Percentiles rank a stretch among this genome's conserved stretches.
These are phyloP conservation scores for Ophiorrhiza pumila DNA, from an alignment of 257 asterid genomes.

Conservation along the genomic window DNA sequence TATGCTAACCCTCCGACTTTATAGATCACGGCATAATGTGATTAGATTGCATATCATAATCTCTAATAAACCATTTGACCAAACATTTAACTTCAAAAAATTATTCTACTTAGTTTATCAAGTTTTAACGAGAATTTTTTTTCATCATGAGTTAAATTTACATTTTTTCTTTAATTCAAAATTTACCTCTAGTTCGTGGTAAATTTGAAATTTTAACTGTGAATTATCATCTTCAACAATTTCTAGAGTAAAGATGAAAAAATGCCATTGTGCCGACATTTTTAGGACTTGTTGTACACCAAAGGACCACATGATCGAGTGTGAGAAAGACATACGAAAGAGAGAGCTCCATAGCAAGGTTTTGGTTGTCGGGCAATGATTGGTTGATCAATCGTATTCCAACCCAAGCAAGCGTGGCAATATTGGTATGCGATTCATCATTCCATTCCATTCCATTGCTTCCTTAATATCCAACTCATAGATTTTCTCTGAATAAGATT, in stretches of 20 bases:
- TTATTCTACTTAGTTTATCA: background rate
- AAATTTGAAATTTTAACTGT: background rate
- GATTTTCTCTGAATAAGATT: slow-evolving; percentile 10
- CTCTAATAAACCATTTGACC: background rate
- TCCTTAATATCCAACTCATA: slow-evolving; percentile 19
- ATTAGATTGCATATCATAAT: background rate
- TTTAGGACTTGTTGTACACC: background rate
- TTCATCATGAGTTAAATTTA: background rate
- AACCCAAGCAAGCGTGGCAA: slow-evolving; percentile 5
- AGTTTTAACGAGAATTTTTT: background rate
- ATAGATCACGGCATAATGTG: background rate
- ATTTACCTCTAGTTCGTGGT: background rate
- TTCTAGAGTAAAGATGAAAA: background rate
- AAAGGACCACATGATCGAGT: slow-evolving; percentile 1
- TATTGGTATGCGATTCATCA: slow-evolving; percentile 14
- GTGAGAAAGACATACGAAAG: background rate
- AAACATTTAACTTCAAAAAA: background rate
- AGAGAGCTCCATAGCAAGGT: background rate
- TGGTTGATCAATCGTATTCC: slow-evolving; percentile 14
- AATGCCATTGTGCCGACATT: slow-evolving; percentile 1
- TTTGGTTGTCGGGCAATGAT: slow-evolving; percentile 36
- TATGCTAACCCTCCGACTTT: background rate
- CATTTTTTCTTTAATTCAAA: background rate
- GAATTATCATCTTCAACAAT: background rate
- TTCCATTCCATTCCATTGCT: slow-evolving; percentile 12